phyloP scores from a whole-genome alignment of 139 green algal species.

The Closterium sp. region DNA sequence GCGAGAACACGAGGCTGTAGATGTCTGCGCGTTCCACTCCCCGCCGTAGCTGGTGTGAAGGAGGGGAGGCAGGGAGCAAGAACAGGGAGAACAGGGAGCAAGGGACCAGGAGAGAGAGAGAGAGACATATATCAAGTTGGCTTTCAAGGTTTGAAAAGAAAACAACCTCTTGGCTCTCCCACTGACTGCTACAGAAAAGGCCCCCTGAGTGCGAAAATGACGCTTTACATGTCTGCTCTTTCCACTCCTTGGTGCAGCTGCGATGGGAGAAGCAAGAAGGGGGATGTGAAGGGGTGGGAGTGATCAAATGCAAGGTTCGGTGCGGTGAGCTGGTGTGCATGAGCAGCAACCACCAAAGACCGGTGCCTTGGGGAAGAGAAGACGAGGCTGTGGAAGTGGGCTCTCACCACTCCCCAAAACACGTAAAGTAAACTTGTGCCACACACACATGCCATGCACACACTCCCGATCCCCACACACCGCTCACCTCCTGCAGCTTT shows the following conservation, averaged over 20 bases:
- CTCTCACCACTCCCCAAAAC: conserved; percentile 83
- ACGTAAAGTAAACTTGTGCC: too few species aligned
- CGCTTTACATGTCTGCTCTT: conserved; percentile 77
- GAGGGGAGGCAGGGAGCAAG: neutral
- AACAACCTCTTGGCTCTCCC: conserved; percentile 75
- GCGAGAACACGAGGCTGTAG: too few species aligned
- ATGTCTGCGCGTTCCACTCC: too few species aligned
- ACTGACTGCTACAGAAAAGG: conserved; percentile 83
- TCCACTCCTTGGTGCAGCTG: conserved; percentile 85
- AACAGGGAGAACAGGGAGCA: neutral
- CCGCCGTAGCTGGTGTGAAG: too few species aligned
- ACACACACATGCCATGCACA: neutral
- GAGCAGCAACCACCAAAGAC: too few species aligned
- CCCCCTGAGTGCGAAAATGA: conserved; percentile 72
- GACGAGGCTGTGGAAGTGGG: conserved; percentile 80
- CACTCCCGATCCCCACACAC: neutral
- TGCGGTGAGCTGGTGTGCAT: too few species aligned
- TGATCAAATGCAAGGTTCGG: too few species aligned
- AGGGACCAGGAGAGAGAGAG: neutral
- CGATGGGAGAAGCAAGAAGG: neutral
- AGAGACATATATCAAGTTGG: neutral
- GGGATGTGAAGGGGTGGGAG: too few species aligned
- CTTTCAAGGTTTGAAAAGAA: too few species aligned
- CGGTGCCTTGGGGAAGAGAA: conserved; percentile 70
- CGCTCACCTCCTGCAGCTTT: conserved; percentile 52